A percentile compares a stretch with the other conserved stretches of the same genome.
Evolutionary conservation across 1,284 basidiomycete genomes (phyloP).

Genomic region (Earliella scabrosa): DNA sequence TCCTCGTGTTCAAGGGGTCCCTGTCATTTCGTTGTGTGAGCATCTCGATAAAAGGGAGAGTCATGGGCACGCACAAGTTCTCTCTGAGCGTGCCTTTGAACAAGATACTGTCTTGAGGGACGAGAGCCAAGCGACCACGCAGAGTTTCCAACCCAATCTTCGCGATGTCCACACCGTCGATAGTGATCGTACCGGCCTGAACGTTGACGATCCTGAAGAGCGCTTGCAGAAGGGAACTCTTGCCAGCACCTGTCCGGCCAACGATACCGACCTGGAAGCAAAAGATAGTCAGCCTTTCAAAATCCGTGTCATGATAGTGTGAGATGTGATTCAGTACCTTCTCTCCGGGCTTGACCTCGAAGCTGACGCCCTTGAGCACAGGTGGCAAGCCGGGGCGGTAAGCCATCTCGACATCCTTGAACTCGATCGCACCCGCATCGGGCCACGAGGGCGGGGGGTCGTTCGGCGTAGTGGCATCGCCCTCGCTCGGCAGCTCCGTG

Average conservation of each 20-base stretch:
- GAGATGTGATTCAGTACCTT: slow-evolving; percentile 60
- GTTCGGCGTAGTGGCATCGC: slow-evolving; percentile 43
- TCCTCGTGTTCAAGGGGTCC: slow-evolving; percentile 61
- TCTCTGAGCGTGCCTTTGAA: slow-evolving; percentile 72
- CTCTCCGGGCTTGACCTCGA: slow-evolving; percentile 68
- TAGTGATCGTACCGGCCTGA: slow-evolving; percentile 62
- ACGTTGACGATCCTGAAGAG: slow-evolving; percentile 79
- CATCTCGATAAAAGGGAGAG: no score
- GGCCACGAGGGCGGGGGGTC: slow-evolving; percentile 75
- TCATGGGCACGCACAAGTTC: slow-evolving; percentile 54
- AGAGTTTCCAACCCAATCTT: slow-evolving; percentile 61
- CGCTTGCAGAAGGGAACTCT: slow-evolving; percentile 76
- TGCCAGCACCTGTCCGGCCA: slow-evolving; percentile 78
- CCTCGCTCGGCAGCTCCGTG: slow-evolving; percentile 56
- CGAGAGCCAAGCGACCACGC: slow-evolving; percentile 67
- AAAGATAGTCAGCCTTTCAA: neutral
- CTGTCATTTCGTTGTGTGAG: slow-evolving; percentile 35
- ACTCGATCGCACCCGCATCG: slow-evolving; percentile 58
- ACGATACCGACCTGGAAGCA: slow-evolving; percentile 66
- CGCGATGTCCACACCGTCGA: slow-evolving; percentile 72
- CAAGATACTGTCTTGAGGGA: slow-evolving; percentile 71
- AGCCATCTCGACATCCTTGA: slow-evolving; percentile 64
- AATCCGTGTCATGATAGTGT: no score
- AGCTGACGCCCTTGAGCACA: slow-evolving; percentile 71
- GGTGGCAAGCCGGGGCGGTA: slow-evolving; percentile 77